A percentile compares a stretch with the other conserved stretches of the same genome.
Conservation (phyloP, 768 basidiomycete genomes). For the Tylopilus felleus region DNA sequence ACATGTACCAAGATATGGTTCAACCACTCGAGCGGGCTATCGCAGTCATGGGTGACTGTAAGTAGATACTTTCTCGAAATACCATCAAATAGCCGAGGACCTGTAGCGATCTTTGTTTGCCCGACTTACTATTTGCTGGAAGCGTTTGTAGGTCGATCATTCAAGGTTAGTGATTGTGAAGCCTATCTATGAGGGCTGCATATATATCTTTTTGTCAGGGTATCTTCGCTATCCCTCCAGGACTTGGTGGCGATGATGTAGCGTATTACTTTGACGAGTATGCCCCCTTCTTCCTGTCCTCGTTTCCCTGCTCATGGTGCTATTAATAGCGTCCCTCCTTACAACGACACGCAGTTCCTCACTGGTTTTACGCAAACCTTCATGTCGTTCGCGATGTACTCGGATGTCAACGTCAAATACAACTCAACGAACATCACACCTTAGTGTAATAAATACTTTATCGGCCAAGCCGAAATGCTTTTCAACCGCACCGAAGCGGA, state of each 20-base stretch:
- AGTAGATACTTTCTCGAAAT: background rate
- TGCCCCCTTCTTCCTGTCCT: too few species aligned
- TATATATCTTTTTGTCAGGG: background rate
- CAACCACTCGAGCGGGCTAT: background rate
- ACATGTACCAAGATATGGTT: background rate
- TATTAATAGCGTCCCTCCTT: background rate
- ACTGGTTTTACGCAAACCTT: background rate
- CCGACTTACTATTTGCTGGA: background rate
- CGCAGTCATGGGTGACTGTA: background rate
- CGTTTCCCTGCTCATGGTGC: background rate
- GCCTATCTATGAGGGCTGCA: background rate
- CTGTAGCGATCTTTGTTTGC: background rate
- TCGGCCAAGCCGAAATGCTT: background rate
- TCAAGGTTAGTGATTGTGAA: background rate
- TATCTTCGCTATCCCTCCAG: background rate
- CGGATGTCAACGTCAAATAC: background rate
- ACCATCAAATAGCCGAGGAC: background rate
- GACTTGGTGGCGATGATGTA: too few species aligned
- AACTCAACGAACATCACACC: background rate
- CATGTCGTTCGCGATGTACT: background rate
- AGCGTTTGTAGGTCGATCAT: background rate
- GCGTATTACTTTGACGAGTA: too few species aligned
- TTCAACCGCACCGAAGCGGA: background rate
- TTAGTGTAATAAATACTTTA: background rate
- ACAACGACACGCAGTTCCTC: background rate